Evolutionary conservation across 2,329 filamentous ascomycete species (phyloP).

Genomic region (Sporothrix sp.): DNA sequence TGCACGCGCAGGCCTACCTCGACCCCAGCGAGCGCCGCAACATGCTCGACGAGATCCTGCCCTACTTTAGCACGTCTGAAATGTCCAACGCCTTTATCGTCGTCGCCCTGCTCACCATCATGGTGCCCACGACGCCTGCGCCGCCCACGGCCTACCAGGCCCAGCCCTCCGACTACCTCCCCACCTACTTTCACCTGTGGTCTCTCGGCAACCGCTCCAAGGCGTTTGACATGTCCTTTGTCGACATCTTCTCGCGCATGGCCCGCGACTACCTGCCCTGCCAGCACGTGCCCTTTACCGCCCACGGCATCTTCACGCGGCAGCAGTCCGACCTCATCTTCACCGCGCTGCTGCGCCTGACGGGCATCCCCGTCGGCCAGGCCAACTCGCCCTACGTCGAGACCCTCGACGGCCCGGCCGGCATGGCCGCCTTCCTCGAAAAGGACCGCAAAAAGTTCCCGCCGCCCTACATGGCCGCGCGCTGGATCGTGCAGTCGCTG

Average conservation of each 20-base stretch:
- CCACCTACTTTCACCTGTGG: constrained; percentile 95
- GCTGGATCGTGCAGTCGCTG: constrained; percentile 87
- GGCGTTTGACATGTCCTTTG: constrained; percentile 72
- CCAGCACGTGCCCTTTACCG: constrained; percentile 65
- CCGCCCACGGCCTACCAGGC: constrained; percentile 62
- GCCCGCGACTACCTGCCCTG: constrained; percentile 74
- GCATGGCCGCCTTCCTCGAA: constrained; percentile 77
- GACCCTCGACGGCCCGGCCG: constrained; percentile 70
- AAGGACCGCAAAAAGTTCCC: constrained; percentile 92
- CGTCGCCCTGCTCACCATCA: constrained; percentile 73
- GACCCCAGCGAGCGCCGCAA: constrained; percentile 75
- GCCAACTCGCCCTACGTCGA: constrained; percentile 83
- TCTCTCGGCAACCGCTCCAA: constrained; percentile 85
- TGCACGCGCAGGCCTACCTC: constrained; percentile 86
- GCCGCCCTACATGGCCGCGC: constrained; percentile 79
- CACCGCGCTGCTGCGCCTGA: constrained; percentile 75
- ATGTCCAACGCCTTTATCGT: constrained; percentile 88
- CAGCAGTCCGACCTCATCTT: constrained; percentile 91
- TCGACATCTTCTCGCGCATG: constrained; percentile 82
- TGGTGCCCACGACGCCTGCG: constrained; percentile 75
- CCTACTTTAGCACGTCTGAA: constrained; percentile 88
- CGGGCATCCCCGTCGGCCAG: constrained; percentile 95
- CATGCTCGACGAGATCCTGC: constrained; percentile 71
- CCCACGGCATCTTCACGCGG: constrained; percentile 83
- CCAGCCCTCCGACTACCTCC: constrained; percentile 80